A percentile compares a stretch with the other conserved stretches of the same genome.
phyloP scores from a whole-genome alignment of 2,329 filamentous ascomycete species.

The Epichloe glyceriae region DNA sequence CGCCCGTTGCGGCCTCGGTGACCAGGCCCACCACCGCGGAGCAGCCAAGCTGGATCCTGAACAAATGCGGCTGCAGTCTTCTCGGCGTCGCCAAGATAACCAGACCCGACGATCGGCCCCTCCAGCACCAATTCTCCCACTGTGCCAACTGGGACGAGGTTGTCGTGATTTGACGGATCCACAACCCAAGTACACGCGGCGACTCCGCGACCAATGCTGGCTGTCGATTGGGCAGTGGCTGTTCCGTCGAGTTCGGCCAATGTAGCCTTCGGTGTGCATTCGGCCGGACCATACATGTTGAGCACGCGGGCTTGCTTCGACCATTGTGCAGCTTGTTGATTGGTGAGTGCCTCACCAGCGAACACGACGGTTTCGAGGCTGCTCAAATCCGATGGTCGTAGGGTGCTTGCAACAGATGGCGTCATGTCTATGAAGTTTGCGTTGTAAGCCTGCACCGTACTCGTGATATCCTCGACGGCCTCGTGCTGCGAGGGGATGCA shows the following conservation, averaged over 20 bases:
- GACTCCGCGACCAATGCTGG: constrained; percentile 5
- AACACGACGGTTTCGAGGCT: not conserved
- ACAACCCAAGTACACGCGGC: constrained; percentile 13
- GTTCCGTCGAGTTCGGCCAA: not conserved
- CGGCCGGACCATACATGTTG: constrained; percentile 9
- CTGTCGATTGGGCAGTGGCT: not conserved
- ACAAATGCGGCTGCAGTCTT: constrained; percentile 11
- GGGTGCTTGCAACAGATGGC: constrained; percentile 2
- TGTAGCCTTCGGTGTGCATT: constrained; percentile 6
- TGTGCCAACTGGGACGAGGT: constrained; percentile 10
- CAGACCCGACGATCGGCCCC: constrained; percentile 12
- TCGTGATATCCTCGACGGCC: not conserved
- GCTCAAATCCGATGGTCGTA: not conserved
- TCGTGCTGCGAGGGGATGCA: constrained; percentile 29
- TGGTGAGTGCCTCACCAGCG: constrained; percentile 3
- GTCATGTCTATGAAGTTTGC: constrained; percentile 4
- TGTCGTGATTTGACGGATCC: constrained; percentile 9
- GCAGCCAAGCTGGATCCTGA: constrained; percentile 15
- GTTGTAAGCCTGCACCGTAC: not conserved
- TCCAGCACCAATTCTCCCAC: constrained; percentile 17
- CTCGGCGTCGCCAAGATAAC: constrained; percentile 12
- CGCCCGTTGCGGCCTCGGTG: constrained; percentile 13
- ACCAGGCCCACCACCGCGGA: not conserved
- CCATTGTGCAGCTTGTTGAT: not conserved
- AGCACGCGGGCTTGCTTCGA: constrained; percentile 10